A percentile compares a stretch with the other conserved stretches of the same genome.
phyloP scores from a whole-genome alignment of 1,284 basidiomycete species.

The Prillingera fragicola region DNA sequence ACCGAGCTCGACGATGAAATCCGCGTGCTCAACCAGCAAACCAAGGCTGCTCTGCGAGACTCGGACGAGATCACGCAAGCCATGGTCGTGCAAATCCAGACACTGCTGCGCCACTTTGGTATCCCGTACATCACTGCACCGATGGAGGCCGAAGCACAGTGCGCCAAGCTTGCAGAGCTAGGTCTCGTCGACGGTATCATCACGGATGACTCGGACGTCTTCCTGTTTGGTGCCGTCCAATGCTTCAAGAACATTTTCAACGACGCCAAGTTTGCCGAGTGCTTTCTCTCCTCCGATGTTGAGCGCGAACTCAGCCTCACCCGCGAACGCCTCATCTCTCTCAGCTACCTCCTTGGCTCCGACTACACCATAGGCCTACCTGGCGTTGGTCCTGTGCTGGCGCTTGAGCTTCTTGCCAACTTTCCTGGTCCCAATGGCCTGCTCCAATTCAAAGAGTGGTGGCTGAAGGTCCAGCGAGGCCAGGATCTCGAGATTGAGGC shows the following conservation, averaged over 20 bases:
- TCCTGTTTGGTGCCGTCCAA: conserved; percentile 87
- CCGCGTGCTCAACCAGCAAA: conserved; percentile 68
- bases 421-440: conserved; percentile 81
- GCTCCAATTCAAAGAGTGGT: conserved; percentile 87
- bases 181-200: conserved; percentile 94
- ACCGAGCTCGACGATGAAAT: conserved; percentile 92
- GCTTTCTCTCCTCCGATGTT: conserved; percentile 80
- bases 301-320: conserved; percentile 82
- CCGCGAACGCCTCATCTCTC: conserved; percentile 74
- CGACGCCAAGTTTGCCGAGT: conserved; percentile 96
- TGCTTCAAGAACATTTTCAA: conserved; percentile 99
- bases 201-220: conserved; percentile 98
- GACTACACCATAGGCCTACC: conserved; percentile 97
- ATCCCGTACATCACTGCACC: conserved; percentile 98
- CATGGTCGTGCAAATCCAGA: conserved; percentile 94
- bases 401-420: conserved; percentile 88
- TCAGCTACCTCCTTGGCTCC: conserved; percentile 91
- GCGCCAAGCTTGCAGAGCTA: conserved; percentile 80
- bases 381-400: conserved; percentile 91
- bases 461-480: conserved; percentile 87
- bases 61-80: conserved; percentile 92
- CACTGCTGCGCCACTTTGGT: conserved; percentile 86
- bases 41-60: conserved; percentile 82
- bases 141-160: conserved; percentile 99
- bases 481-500: conserved; percentile 69